Conservation (phyloP, 306 rosid genomes). For the Mimosa pudica region DNA sequence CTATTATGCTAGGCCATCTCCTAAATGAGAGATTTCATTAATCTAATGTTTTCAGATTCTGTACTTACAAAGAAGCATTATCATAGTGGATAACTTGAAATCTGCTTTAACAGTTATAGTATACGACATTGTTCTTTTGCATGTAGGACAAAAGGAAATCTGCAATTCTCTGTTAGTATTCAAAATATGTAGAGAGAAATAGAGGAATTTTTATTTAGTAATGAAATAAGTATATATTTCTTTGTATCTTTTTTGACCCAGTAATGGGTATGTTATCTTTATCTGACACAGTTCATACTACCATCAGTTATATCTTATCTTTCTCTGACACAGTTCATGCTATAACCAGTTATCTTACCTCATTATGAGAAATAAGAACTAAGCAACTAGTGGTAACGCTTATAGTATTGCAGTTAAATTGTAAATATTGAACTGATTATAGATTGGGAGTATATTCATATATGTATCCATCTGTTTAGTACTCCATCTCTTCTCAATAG, state of each 20-base stretch:
- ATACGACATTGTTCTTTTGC: background rate
- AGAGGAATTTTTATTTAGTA: too few species aligned
- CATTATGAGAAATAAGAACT: conserved; percentile 2
- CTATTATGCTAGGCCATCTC: background rate
- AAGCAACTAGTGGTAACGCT: background rate
- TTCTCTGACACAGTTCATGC: background rate
- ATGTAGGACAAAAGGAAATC: background rate
- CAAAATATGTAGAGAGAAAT: too few species aligned
- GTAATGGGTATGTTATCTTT: too few species aligned
- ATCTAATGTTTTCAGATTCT: background rate
- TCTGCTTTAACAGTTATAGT: background rate
- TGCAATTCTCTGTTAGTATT: background rate
- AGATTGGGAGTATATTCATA: background rate
- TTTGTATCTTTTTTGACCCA: too few species aligned
- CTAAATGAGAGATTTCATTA: background rate
- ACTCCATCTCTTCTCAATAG: background rate
- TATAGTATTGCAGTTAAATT: background rate
- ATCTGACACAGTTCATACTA: background rate
- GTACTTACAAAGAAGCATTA: background rate
- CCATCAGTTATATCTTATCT: background rate
- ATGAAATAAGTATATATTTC: too few species aligned
- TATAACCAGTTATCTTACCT: background rate
- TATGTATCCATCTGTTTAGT: background rate
- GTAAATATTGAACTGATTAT: background rate
- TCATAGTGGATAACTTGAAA: background rate